Base-by-base conservation (phyloP, 148 eudicot genomes). In the Rhododendron ferrugineum region DNA sequence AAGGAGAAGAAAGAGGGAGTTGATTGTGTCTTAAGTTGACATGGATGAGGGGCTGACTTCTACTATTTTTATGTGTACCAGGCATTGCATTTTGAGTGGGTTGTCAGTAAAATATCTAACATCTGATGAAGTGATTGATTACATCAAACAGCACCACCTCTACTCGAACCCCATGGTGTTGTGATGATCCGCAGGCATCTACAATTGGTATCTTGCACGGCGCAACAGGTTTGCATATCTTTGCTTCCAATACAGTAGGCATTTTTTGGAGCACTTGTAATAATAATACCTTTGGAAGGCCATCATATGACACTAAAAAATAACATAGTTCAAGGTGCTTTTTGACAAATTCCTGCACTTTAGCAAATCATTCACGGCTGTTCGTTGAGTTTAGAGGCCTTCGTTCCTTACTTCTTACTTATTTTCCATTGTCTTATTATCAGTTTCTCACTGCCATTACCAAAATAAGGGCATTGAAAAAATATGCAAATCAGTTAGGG, bases 71-170 rank as follows among this genome's bases (percentile, higher is more conserved):
- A 34, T 79, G 9, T 32, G 47, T 85, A 50, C n/a, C 88, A 95
- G 99, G 91, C 87, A 93, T 49, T 93, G 97, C 92, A 90, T 96
- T 64, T 91, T 92, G 40, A 90, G 89, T 86, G 97, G 60, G 54
- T 84, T 91, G 84, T 96, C 98, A 1, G 91, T 94, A 60, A 95
- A 94, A 86, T 95, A 95, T 85, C 84, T 96, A 72, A 92, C 93
- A 36, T 91, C 90, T 8, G 96, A 96, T 86, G 95, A 91, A 83
- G 97, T 95, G 36, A 93, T 95, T 70, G 87, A 87, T 85, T 96
- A 96, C 85, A 92, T 95, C 78, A 89, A 78, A 83, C 87, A 90
- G 56, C 90, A 96, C 80, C 79, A 72, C 54, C 89, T 96, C 14
- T 95, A 96, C 85, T 70, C 30, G 44, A 62, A 47, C 42, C 22